Percentiles rank a stretch among this genome's conserved stretches.
These are phyloP conservation scores for Ascocoryne sarcoides DNA, from an alignment of 2,329 filamentous ascomycete species.

Conservation along the genomic window DNA sequence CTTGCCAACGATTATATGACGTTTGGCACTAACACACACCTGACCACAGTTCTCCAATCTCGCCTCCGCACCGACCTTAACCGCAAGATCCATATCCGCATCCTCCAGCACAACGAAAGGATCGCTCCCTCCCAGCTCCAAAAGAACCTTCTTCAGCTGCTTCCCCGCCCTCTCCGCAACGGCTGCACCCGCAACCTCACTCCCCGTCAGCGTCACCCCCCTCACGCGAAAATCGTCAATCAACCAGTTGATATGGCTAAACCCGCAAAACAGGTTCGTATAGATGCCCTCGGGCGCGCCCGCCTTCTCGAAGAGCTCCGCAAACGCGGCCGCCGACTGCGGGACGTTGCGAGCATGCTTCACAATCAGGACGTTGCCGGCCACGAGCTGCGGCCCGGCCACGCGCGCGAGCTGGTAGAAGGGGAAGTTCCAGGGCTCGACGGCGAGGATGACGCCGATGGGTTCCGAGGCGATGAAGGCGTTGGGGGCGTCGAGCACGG, in stretches of 20 bases:
- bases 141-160: conserved; percentile 53
- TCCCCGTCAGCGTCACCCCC: conserved; percentile 4
- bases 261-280: too few species aligned
- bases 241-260: neutral
- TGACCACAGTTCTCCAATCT: conserved; percentile 52
- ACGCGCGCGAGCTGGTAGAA: conserved; percentile 42
- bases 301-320: neutral
- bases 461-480: too few species aligned
- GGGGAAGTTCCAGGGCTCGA: conserved; percentile 52
- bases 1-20: conserved; percentile 8
- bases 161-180: conserved; percentile 61
- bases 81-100: conserved; percentile 34
- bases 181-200: conserved; percentile 2
- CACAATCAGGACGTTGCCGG: conserved; percentile 62
- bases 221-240: conserved; percentile 5
- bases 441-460: conserved; percentile 49
- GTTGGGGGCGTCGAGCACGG: neutral
- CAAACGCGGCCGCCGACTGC: conserved; percentile 5
- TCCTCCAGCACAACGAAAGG: conserved; percentile 53
- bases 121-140: conserved; percentile 56
- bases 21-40: conserved; percentile 39
- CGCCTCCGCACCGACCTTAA: conserved; percentile 20
- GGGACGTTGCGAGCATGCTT: conserved; percentile 43
- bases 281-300: conserved; percentile 35
- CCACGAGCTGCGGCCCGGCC: conserved; percentile 41